Percentiles rank a stretch among this genome's conserved stretches.
phyloP scores from a whole-genome alignment of 768 basidiomycete species.

The Lentinula aciculospora region DNA sequence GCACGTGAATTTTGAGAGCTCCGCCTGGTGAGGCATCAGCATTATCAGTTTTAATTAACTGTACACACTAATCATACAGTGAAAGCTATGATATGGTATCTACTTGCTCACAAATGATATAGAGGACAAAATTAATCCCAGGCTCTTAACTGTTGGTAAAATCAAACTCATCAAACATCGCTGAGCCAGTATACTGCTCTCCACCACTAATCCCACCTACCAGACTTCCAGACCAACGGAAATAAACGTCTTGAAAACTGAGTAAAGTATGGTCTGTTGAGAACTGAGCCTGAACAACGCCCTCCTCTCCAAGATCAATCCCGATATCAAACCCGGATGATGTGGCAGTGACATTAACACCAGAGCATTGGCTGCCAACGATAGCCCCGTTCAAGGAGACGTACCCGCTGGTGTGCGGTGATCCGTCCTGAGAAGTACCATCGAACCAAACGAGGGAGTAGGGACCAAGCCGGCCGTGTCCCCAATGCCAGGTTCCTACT shows the following conservation, averaged over 20 bases:
- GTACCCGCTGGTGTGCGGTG: constrained; percentile 10
- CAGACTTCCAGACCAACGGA: neutral
- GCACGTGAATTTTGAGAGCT: neutral
- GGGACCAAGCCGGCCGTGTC: constrained; percentile 14
- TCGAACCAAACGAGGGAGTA: constrained; percentile 18
- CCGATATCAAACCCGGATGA: constrained; percentile 1
- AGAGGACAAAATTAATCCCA: neutral
- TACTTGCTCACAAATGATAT: too few species aligned
- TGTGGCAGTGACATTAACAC: neutral
- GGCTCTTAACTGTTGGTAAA: neutral
- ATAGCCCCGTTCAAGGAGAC: constrained; percentile 9
- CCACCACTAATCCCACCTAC: neutral
- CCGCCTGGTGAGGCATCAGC: too few species aligned
- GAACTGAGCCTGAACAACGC: constrained; percentile 2
- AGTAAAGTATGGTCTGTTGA: neutral
- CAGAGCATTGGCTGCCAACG: constrained; percentile 20
- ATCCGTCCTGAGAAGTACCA: constrained; percentile 7
- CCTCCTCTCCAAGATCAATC: neutral
- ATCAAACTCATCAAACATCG: constrained; percentile 5
- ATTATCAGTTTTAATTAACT: too few species aligned
- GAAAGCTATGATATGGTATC: too few species aligned
- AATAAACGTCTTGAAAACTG: neutral
- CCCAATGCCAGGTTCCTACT: constrained; percentile 14
- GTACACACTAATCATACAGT: too few species aligned
- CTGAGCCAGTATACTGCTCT: neutral